phyloP scores from a whole-genome alignment of 345 rosid genomes.

The Rhodamnia rubescens region DNA sequence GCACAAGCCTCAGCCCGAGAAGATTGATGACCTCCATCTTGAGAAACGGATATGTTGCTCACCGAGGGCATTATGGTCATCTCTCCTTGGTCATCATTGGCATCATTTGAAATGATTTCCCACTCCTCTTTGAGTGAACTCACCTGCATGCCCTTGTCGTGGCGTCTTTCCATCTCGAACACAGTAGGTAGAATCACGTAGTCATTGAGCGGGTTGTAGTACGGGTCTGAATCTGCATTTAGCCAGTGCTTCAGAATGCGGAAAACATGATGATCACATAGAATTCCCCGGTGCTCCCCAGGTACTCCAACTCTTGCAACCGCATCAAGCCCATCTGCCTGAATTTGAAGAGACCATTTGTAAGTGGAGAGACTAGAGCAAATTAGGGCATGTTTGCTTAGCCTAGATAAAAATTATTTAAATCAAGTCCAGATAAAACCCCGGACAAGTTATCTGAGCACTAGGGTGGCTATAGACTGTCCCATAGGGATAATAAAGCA shows the following conservation, averaged over 20 bases:
- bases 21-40: constrained; percentile 15
- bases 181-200: constrained; percentile 73
- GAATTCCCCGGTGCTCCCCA: constrained; percentile 87
- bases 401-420: not conserved
- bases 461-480: not conserved
- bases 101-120: constrained; percentile 48
- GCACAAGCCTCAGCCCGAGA: constrained; percentile 50
- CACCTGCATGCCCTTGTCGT: constrained; percentile 58
- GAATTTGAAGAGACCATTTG: not conserved
- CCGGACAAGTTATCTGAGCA: not conserved
- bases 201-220: constrained; percentile 80
- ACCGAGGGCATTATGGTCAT: constrained; percentile 10
- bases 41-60: constrained; percentile 54
- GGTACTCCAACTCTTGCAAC: constrained; percentile 94
- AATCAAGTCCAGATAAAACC: not conserved
- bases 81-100: not conserved
- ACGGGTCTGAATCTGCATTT: constrained; percentile 74
- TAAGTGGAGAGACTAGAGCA: not conserved
- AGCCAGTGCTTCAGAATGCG: constrained; percentile 86
- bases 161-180: constrained; percentile 50
- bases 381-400: not conserved
- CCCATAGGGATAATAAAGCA: too few species aligned
- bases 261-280: constrained; percentile 77
- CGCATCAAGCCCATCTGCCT: constrained; percentile 94
- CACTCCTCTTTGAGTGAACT: constrained; percentile 82